Evolutionary conservation across 2,329 filamentous ascomycete species (phyloP).

Genomic region (Rhynchosporium graminicola): DNA sequence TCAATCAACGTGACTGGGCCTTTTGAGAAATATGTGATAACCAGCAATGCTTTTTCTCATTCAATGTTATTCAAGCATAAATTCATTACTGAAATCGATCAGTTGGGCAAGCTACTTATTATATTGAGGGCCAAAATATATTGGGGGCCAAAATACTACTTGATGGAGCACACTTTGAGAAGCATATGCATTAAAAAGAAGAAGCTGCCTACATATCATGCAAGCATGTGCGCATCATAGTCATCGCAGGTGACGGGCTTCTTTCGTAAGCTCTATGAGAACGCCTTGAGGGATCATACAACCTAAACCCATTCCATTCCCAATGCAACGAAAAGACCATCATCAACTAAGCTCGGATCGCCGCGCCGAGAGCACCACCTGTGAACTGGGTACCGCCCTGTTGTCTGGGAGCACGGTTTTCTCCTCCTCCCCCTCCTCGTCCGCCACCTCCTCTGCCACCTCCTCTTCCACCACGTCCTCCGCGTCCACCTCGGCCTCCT

Average conservation of each 20-base stretch:
- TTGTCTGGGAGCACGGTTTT: slow-evolving; percentile 63
- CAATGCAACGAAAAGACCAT: slow-evolving; percentile 37
- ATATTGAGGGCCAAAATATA: too few species aligned
- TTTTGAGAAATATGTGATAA: too few species aligned
- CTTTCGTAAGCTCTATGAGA: slow-evolving; percentile 40
- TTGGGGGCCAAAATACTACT: too few species aligned
- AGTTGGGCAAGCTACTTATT: too few species aligned
- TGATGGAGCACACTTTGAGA: not conserved
- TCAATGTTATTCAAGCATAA: too few species aligned
- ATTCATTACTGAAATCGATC: too few species aligned
- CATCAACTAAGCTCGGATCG: slow-evolving; percentile 57
- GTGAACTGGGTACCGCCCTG: slow-evolving; percentile 78
- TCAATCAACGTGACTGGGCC: not conserved
- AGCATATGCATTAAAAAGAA: slow-evolving; percentile 14
- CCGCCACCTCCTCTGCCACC: slow-evolving; percentile 53
- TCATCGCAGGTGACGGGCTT: slow-evolving; percentile 32
- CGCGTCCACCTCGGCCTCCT: slow-evolving; percentile 72
- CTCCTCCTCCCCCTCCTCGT: slow-evolving; percentile 45
- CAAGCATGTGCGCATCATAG: slow-evolving; percentile 12
- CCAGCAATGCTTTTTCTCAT: too few species aligned
- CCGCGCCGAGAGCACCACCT: slow-evolving; percentile 73
- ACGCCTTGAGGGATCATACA: slow-evolving; percentile 38
- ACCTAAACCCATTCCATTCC: slow-evolving; percentile 34
- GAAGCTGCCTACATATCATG: slow-evolving; percentile 14
- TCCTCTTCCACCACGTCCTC: slow-evolving; percentile 60